Evolutionary conservation across 768 basidiomycete species (phyloP).

Genomic region (Macrolepiota fuliginosa): DNA sequence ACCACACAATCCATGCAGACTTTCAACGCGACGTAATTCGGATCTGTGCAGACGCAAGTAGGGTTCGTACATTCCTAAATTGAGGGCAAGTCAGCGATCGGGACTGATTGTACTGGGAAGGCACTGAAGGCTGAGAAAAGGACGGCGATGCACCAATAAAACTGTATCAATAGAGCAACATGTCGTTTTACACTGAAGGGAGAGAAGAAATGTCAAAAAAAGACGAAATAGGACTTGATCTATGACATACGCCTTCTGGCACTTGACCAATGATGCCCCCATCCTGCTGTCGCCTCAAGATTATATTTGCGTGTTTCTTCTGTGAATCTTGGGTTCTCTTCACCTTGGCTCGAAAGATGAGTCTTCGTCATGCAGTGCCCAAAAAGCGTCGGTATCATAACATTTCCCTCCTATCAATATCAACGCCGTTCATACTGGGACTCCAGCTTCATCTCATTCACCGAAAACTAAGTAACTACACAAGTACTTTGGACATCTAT

Average conservation of each 20-base stretch:
- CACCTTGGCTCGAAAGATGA: too few species aligned
- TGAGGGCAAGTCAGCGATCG: not conserved
- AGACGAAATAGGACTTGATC: not conserved
- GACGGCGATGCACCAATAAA: not conserved
- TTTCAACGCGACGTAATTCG: slow-evolving; percentile 1
- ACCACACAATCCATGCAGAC: slow-evolving; percentile 6
- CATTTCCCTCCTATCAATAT: too few species aligned
- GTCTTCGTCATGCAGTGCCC: too few species aligned
- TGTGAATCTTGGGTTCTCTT: too few species aligned
- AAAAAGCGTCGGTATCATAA: too few species aligned
- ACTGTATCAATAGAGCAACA: slow-evolving; percentile 2
- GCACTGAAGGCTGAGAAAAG: too few species aligned
- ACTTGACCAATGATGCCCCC: not conserved
- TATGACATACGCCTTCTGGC: slow-evolving; percentile 2
- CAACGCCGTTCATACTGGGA: too few species aligned
- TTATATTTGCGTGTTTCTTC: too few species aligned
- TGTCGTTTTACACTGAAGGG: not conserved
- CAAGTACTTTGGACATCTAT: too few species aligned
- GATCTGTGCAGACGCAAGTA: not conserved
- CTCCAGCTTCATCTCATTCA: too few species aligned
- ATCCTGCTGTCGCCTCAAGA: not conserved
- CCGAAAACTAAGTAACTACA: too few species aligned
- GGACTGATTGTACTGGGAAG: not conserved
- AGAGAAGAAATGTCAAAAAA: not conserved
- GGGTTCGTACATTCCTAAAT: not conserved